Base-by-base conservation (phyloP, 306 rosid species). In the Glycine tomentella region DNA sequence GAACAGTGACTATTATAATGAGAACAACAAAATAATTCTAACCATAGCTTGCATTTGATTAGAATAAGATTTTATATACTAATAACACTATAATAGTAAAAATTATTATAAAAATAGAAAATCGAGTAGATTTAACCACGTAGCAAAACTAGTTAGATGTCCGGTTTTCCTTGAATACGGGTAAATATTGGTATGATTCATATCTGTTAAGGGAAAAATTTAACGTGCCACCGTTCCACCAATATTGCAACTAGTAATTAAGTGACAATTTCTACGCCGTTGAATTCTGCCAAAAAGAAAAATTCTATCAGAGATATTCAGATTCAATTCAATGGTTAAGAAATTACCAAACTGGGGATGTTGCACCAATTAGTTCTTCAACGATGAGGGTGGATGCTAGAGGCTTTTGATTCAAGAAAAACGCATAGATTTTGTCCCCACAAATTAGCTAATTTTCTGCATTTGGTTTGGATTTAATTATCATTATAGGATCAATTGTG, bases 241-340 rank as follows among this genome's bases (percentile, higher is more conserved):
- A 84, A 79, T 58, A 48, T 48, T 48, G 16, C 76, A 65, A 71
- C 84, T 42, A 58, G 68, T 78, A 49, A 25, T 25, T 25, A 25
- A 72, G 59, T 83, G 36, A 57, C 73, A 79, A 74, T 74, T 79
- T 84, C 84, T 59, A 67, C 58, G 70, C 84, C 87, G 9, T 61
- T 68, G 71, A 79, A 78, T 84, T 79, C 59, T 74, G 44, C 14
- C 75, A 50, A 25, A 74, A 66, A 46, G 2, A 69, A 49, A 7
- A 0, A 56, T 45, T 75, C 68, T n/a, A 56, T 68, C 33, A 78
- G 46, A 25, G 31, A 78, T 49, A 58, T 74, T 84, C 78, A 80
- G 74, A 74, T 84, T 75, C 81, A 80, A 58, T 74, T 84, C 76
- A 68, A 80, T 84, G 87, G 87, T 48, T 65, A 14, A 74, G 79